Percentiles rank a stretch among this genome's conserved stretches.
These are phyloP conservation scores for Areca catechu DNA, from an alignment of 176 grass and related monocot species.

Conservation along the genomic window DNA sequence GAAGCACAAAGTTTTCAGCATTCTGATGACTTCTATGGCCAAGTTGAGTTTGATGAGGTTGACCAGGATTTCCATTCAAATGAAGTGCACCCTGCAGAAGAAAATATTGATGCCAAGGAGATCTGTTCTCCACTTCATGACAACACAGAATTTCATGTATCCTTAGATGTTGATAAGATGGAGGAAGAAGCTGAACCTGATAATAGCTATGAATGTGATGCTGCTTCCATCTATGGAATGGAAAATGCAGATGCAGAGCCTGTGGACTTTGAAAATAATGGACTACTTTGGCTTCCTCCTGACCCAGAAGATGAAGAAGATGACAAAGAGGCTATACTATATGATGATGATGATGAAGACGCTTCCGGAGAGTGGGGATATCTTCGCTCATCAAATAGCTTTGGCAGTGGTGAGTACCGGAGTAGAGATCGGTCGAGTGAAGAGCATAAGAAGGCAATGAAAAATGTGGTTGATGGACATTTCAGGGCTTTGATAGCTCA, in stretches of 20 bases:
- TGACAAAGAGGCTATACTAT: constrained; percentile 37
- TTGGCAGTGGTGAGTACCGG: constrained; percentile 47
- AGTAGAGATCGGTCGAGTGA: constrained; percentile 44
- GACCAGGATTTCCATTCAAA: constrained; percentile 34
- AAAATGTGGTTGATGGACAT: constrained; percentile 75
- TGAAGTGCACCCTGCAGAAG: constrained; percentile 25
- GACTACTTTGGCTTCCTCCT: constrained; percentile 75
- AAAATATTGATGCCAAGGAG: constrained; percentile 43
- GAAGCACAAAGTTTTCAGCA: constrained; percentile 32
- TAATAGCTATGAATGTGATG: constrained; percentile 65
- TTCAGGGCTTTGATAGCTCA: constrained; percentile 84
- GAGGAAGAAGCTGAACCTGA: constrained; percentile 77
- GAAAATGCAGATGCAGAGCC: constrained; percentile 45
- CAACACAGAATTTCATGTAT: constrained; percentile 24
- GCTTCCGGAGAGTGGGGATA: constrained; percentile 24
- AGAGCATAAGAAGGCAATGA: constrained; percentile 77
- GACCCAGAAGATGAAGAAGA: constrained; percentile 80
- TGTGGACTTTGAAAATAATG: constrained; percentile 81
- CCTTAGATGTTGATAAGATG: constrained; percentile 32
- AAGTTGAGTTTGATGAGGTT: constrained; percentile 47
- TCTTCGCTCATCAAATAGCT: constrained; percentile 58
- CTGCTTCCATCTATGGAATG: constrained; percentile 74
- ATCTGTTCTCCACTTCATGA: constrained; percentile 20
- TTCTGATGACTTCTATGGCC: constrained; percentile 44
- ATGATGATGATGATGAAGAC: constrained; percentile 29